A percentile compares a stretch with the other conserved stretches of the same genome.
Conservation (phyloP, 2,329 filamentous ascomycete species). For the Furcasterigmium furcatum region DNA sequence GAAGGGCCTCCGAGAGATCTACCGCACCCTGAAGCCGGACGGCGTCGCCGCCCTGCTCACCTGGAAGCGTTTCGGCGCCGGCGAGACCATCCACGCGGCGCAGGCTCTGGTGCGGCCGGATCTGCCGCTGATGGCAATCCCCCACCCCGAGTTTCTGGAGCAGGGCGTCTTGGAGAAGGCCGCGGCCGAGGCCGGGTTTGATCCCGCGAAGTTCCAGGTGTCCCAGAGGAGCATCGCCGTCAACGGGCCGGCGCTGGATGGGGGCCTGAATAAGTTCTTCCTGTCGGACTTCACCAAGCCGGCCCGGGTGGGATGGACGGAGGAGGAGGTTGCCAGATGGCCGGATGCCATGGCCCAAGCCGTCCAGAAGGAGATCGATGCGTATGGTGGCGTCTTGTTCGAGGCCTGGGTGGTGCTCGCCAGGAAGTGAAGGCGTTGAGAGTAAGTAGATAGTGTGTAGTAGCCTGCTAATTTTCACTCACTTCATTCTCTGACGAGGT, state of each 20-base stretch:
- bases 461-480: too few relatives aligned
- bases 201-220: slow-evolving; percentile 7
- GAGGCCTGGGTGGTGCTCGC: slow-evolving; percentile 19
- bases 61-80: slow-evolving; percentile 20
- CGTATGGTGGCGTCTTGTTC: slow-evolving; percentile 16
- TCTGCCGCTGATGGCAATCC: slow-evolving; percentile 17
- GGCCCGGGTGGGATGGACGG: slow-evolving; percentile 16
- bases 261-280: slow-evolving; percentile 18
- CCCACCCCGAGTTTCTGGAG: slow-evolving; percentile 18
- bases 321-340: slow-evolving; percentile 18
- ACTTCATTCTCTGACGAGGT: too few relatives aligned
- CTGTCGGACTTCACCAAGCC: slow-evolving; percentile 12
- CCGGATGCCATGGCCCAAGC: slow-evolving; percentile 14
- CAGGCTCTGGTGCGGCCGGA: slow-evolving; percentile 22
- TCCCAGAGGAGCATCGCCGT: slow-evolving; percentile 9
- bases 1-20: slow-evolving; percentile 29
- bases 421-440: slow-evolving; percentile 12
- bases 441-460: too few relatives aligned
- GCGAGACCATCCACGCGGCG: slow-evolving; percentile 19
- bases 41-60: slow-evolving; percentile 30
- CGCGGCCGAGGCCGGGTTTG: slow-evolving; percentile 17
- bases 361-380: slow-evolving; percentile 13
- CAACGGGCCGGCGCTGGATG: slow-evolving; percentile 9
- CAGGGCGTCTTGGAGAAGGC: slow-evolving; percentile 17
- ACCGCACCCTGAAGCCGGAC: slow-evolving; percentile 29